A percentile compares a stretch with the other conserved stretches of the same genome.
Evolutionary conservation across 306 rosid species (phyloP).

Genomic region (Quercus gilva): DNA sequence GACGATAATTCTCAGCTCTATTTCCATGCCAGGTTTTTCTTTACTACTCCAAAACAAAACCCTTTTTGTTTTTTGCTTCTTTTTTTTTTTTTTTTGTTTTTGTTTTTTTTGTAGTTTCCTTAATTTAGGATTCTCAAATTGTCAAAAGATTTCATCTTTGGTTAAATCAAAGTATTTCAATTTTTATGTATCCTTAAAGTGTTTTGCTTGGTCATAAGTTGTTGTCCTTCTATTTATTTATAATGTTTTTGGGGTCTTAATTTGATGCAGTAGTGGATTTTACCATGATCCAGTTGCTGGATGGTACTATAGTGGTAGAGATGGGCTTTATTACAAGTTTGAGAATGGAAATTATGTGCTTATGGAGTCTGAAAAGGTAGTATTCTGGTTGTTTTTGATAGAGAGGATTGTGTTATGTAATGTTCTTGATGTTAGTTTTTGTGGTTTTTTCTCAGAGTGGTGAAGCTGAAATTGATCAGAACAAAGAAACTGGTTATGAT

Average conservation of each 20-base stretch:
- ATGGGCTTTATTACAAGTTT: constrained; percentile 70
- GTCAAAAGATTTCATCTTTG: not conserved
- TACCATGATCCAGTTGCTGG: constrained; percentile 86
- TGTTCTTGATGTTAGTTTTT: constrained; percentile 1
- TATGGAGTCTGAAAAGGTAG: constrained; percentile 47
- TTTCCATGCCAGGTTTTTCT: constrained; percentile 71
- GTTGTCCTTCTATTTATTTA: not conserved
- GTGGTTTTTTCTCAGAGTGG: constrained; percentile 34
- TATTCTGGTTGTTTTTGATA: not conserved
- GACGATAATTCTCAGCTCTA: constrained; percentile 71
- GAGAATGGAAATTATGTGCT: constrained; percentile 82
- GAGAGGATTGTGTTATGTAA: not conserved
- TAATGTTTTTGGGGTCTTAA: constrained; percentile 1
- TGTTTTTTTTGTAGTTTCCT: not conserved
- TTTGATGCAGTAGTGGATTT: constrained; percentile 72
- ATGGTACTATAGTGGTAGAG: constrained; percentile 78
- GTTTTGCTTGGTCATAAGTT: not conserved
- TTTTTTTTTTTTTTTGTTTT: too few relatives aligned
- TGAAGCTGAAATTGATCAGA: constrained; percentile 22
- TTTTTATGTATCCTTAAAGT: not conserved
- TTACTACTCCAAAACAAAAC: not conserved
- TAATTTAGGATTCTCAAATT: not conserved
- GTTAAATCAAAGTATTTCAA: not conserved
- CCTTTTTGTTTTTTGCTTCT: too few relatives aligned
- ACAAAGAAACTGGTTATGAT: constrained; percentile 28